Conservation (phyloP, 2,329 filamentous ascomycete genomes). For the Plenodomus biglobosus region DNA sequence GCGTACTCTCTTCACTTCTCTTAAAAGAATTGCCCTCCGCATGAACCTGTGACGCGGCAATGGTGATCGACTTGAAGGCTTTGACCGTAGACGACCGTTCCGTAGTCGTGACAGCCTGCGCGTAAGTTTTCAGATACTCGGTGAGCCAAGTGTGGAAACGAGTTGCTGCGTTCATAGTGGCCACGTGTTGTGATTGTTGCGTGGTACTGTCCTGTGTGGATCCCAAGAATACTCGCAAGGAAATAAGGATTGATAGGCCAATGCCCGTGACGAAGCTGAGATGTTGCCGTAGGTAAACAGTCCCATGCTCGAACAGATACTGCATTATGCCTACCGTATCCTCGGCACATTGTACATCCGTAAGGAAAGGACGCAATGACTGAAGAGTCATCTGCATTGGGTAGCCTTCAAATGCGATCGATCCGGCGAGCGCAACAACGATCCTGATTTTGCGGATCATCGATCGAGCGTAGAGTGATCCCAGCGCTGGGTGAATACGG, state of each 20-base stretch:
- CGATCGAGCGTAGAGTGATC: slow-evolving; percentile 82
- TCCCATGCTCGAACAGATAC: slow-evolving; percentile 74
- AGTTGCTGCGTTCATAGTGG: slow-evolving; percentile 74
- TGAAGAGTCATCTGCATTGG: slow-evolving; percentile 88
- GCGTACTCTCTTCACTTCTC: slow-evolving; percentile 72
- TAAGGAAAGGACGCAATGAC: slow-evolving; percentile 74
- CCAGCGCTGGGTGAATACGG: slow-evolving; percentile 78
- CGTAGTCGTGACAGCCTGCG: slow-evolving; percentile 21
- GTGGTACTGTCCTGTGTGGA: slow-evolving; percentile 77
- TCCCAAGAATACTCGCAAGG: slow-evolving; percentile 73
- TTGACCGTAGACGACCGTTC: slow-evolving; percentile 41
- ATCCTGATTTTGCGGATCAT: slow-evolving; percentile 84
- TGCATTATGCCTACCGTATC: slow-evolving; percentile 85
- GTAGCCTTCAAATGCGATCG: slow-evolving; percentile 73
- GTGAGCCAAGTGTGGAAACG: slow-evolving; percentile 79
- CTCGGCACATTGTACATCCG: slow-evolving; percentile 83
- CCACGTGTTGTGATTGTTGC: slow-evolving; percentile 78
- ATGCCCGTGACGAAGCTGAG: slow-evolving; percentile 82
- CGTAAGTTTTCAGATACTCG: slow-evolving; percentile 63
- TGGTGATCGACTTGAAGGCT: slow-evolving; percentile 68
- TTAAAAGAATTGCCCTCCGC: slow-evolving; percentile 69
- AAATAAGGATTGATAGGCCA: slow-evolving; percentile 75
- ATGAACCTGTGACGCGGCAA: slow-evolving; percentile 67
- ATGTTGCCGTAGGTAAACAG: slow-evolving; percentile 61
- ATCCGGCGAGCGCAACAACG: slow-evolving; percentile 74